These are phyloP conservation scores for Botrytis hyacinthi DNA, from an alignment of 2,329 filamentous ascomycete species.

Conservation along the genomic window DNA sequence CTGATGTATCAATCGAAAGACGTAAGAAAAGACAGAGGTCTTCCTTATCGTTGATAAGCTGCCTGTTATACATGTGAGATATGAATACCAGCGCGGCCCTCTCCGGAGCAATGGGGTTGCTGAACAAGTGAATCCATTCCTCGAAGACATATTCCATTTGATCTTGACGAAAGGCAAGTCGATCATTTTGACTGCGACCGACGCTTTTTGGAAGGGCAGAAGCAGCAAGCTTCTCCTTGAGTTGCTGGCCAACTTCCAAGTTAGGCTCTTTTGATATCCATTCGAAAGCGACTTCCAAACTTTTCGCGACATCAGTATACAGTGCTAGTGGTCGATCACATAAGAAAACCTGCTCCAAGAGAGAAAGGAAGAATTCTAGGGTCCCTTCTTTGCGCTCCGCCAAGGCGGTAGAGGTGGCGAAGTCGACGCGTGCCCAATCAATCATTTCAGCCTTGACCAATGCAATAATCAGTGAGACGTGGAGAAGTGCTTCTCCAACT, in stretches of 20 bases:
- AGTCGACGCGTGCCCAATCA: constrained; percentile 65
- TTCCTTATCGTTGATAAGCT: constrained; percentile 70
- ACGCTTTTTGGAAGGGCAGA: constrained; percentile 53
- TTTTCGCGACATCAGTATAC: constrained; percentile 81
- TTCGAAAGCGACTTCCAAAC: constrained; percentile 74
- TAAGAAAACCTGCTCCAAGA: constrained; percentile 76
- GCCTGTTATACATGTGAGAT: constrained; percentile 73
- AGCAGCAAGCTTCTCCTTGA: constrained; percentile 64
- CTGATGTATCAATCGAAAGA: constrained; percentile 74
- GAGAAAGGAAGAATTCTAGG: constrained; percentile 74
- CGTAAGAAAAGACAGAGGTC: constrained; percentile 79
- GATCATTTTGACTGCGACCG: constrained; percentile 55
- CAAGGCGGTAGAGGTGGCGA: constrained; percentile 71
- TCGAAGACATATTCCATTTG: constrained; percentile 95
- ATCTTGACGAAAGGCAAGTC: constrained; percentile 62
- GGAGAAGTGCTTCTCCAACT: constrained; percentile 54
- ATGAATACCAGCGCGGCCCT: constrained; percentile 74
- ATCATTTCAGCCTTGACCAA: constrained; percentile 59
- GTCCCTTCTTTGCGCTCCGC: constrained; percentile 67
- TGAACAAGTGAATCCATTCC: constrained; percentile 85
- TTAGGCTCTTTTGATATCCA: constrained; percentile 76
- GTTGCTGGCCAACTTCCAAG: constrained; percentile 62
- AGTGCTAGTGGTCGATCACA: constrained; percentile 75
- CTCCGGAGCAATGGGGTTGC: constrained; percentile 72
- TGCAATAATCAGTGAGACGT: constrained; percentile 56